Conservation (phyloP, 768 basidiomycete species). For the Gymnopilus junonius region DNA sequence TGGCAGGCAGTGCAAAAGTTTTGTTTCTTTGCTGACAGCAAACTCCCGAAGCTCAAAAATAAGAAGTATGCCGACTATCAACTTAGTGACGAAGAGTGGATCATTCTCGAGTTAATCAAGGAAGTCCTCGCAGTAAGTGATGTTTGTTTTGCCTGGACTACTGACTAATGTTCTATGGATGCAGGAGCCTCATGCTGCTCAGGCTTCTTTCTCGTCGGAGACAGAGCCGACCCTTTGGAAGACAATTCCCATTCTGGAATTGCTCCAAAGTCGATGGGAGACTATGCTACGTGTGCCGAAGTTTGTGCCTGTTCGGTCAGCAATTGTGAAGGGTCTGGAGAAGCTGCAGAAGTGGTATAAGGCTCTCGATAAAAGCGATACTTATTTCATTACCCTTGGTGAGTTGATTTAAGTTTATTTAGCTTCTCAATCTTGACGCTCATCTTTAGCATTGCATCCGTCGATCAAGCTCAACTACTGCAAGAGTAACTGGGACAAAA, state of each 20-base stretch:
- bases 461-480: constrained; percentile 24
- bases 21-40: constrained; percentile 20
- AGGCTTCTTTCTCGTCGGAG: constrained; percentile 28
- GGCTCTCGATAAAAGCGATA: constrained; percentile 22
- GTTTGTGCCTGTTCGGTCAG: constrained; percentile 19
- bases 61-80: constrained; percentile 28
- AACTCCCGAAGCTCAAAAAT: constrained; percentile 28
- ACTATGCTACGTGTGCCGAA: constrained; percentile 18
- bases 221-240: constrained; percentile 26
- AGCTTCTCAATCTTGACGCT: not conserved
- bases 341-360: constrained; percentile 33
- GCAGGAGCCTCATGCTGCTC: constrained; percentile 28
- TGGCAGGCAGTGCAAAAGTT: not conserved
- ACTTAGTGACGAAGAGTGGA: constrained; percentile 25
- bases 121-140: constrained; percentile 30
- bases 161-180: not conserved
- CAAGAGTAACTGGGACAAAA: constrained; percentile 20
- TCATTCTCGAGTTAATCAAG: constrained; percentile 22
- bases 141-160: constrained; percentile 12
- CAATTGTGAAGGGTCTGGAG: constrained; percentile 25
- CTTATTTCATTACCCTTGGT: constrained; percentile 31
- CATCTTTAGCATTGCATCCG: constrained; percentile 23
- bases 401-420: not conserved
- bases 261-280: constrained; percentile 21
- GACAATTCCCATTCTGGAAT: constrained; percentile 31